A percentile compares a stretch with the other conserved stretches of the same genome.
Conservation (phyloP, 306 rosid species). For the Purshia tridentata region DNA sequence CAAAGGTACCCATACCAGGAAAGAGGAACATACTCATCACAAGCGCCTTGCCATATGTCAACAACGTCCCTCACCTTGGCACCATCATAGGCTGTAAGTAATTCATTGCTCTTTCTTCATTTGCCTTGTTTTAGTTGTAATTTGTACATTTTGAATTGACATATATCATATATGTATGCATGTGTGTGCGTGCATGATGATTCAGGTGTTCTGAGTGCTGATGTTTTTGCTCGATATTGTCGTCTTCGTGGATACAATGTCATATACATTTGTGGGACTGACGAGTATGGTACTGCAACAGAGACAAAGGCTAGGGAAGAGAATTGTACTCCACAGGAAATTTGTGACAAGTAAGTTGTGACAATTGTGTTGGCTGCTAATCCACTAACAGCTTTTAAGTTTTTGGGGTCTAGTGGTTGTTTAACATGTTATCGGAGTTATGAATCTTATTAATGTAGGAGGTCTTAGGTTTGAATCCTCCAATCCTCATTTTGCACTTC, state of each 20-base stretch:
- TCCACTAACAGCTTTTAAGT: no score
- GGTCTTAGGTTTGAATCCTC: no score
- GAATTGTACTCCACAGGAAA: conserved; percentile 60
- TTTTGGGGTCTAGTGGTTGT: no score
- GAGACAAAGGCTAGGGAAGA: conserved; percentile 81
- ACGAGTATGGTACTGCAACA: conserved; percentile 77
- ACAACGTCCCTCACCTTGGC: conserved; percentile 80
- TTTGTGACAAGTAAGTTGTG: conserved; percentile 62
- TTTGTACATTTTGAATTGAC: not conserved
- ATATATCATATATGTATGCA: not conserved
- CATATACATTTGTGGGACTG: conserved; percentile 76
- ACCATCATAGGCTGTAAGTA: conserved; percentile 58
- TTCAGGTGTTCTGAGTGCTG: conserved; percentile 70
- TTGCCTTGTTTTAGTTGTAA: not conserved
- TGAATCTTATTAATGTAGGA: no score
- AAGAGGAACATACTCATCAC: conserved; percentile 78
- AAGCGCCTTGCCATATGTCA: conserved; percentile 79
- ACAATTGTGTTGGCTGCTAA: no score
- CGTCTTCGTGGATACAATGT: conserved; percentile 63
- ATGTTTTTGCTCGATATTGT: conserved; percentile 66
- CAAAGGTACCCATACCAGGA: conserved; percentile 57
- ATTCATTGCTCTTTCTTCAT: not conserved
- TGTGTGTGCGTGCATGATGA: not conserved
- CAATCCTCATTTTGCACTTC: no score
- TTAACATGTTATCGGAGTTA: no score